Conservation (phyloP, 192 early-diverging fungal genomes). For the Podila minutissima region DNA sequence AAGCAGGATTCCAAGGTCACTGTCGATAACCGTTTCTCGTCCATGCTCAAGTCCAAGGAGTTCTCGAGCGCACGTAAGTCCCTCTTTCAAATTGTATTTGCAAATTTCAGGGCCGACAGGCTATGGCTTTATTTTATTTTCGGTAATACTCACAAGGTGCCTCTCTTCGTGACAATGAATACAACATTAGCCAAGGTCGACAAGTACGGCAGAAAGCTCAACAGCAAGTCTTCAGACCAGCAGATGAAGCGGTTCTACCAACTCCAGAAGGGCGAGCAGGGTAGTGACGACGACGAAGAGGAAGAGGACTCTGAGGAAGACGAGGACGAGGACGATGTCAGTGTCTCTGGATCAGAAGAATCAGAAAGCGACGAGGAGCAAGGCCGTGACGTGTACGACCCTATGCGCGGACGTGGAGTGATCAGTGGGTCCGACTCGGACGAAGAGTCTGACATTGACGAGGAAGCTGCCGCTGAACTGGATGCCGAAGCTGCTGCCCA, state of each 20-base stretch:
- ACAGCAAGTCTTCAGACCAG: constrained; percentile 53
- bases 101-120: neutral
- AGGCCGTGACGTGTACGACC: constrained; percentile 60
- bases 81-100: neutral
- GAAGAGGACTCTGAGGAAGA: constrained; percentile 40
- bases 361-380: constrained; percentile 43
- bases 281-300: constrained; percentile 48
- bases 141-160: neutral
- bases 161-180: neutral
- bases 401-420: constrained; percentile 84
- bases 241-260: constrained; percentile 83
- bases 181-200: constrained; percentile 69
- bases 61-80: constrained; percentile 64
- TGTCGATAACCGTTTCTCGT: constrained; percentile 88
- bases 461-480: constrained; percentile 54
- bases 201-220: constrained; percentile 75
- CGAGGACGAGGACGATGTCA: constrained; percentile 45
- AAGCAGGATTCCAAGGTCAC: constrained; percentile 86
- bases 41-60: constrained; percentile 80
- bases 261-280: constrained; percentile 63
- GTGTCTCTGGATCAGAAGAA: constrained; percentile 25
- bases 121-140: neutral
- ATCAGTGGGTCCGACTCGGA: constrained; percentile 66
- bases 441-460: constrained; percentile 56
- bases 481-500: constrained; percentile 50